Percentiles rank a stretch among this genome's conserved stretches.
These are phyloP conservation scores for Arachnomyces sp. DNA, from an alignment of 2,329 filamentous ascomycete species.

Conservation along the genomic window DNA sequence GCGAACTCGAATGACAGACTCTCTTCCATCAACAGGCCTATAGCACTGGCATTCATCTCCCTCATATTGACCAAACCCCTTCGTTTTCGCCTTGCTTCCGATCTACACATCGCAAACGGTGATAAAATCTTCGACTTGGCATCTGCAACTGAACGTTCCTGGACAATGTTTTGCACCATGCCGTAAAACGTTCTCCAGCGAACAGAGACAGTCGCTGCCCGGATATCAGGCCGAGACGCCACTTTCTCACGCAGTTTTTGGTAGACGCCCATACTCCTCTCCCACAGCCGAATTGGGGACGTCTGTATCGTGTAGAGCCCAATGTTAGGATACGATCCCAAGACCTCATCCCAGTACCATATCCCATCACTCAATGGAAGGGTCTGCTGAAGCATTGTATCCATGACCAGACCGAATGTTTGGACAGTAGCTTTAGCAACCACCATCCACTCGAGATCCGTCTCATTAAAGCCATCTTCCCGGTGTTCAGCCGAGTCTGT, in stretches of 20 bases:
- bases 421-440: constrained; percentile 89
- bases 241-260: constrained; percentile 36
- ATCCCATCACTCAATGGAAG: constrained; percentile 77
- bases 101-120: constrained; percentile 65
- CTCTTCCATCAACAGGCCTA: constrained; percentile 82
- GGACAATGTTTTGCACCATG: constrained; percentile 67
- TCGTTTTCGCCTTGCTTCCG: constrained; percentile 68
- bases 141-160: constrained; percentile 61
- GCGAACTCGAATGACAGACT: constrained; percentile 61
- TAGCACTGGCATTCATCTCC: constrained; percentile 72
- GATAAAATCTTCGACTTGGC: constrained; percentile 66
- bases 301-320: constrained; percentile 81
- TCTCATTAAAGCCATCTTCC: constrained; percentile 49
- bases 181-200: constrained; percentile 62
- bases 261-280: constrained; percentile 63
- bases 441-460: constrained; percentile 82
- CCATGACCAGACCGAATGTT: constrained; percentile 71
- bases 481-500: constrained; percentile 20
- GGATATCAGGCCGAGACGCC: constrained; percentile 5
- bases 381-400: constrained; percentile 70
- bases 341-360: constrained; percentile 90
- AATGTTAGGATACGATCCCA: constrained; percentile 69
- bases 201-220: constrained; percentile 25
- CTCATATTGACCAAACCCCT: constrained; percentile 61
- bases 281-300: constrained; percentile 66